Conservation (phyloP, 2,329 filamentous ascomycete species). For the Hymenoscyphus salicellus region DNA sequence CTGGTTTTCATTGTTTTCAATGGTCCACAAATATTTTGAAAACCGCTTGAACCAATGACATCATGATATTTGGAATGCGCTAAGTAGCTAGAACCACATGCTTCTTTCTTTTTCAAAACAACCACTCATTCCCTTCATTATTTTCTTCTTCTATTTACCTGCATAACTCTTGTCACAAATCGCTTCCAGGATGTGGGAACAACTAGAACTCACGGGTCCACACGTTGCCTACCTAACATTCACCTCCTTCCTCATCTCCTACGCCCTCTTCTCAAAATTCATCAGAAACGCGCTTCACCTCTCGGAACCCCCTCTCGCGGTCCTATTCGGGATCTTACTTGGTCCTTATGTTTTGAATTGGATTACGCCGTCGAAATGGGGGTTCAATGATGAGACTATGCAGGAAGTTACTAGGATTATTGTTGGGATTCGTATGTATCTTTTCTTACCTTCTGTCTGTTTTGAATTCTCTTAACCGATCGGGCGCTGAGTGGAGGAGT, state of each 20-base stretch:
- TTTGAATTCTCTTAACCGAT: too few relatives aligned
- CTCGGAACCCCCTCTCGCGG: constrained; percentile 58
- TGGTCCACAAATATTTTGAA: constrained; percentile 1
- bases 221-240: constrained; percentile 59
- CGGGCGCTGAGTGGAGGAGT: too few relatives aligned
- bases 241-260: constrained; percentile 56
- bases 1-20: not conserved
- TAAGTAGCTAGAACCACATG: not conserved
- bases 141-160: not conserved
- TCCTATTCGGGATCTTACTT: constrained; percentile 67
- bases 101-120: not conserved
- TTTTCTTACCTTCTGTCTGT: too few relatives aligned
- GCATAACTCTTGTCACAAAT: not conserved
- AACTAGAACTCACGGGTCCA: constrained; percentile 52
- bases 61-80: not conserved
- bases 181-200: constrained; percentile 43
- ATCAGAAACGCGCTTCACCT: constrained; percentile 60
- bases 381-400: constrained; percentile 65
- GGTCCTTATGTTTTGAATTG: constrained; percentile 64
- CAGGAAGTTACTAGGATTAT: constrained; percentile 70
- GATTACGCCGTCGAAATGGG: constrained; percentile 60
- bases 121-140: not conserved
- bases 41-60: not conserved
- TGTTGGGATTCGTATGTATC: constrained; percentile 55
- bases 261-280: constrained; percentile 57